Conservation (phyloP, 2,329 filamentous ascomycete genomes). For the Passalora sequoiae region DNA sequence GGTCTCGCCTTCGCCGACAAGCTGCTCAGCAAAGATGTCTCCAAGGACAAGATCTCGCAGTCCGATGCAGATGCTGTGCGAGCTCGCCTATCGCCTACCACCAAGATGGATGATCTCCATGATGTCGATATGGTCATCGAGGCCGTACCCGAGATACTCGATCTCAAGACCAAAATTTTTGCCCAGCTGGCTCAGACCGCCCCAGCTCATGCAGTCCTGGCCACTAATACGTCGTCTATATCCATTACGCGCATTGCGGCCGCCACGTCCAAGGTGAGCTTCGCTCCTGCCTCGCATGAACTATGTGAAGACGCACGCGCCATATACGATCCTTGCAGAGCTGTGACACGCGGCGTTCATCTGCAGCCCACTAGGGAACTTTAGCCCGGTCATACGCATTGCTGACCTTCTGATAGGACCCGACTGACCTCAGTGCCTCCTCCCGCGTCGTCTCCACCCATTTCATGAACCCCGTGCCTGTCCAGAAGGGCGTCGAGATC, state of each 20-base stretch:
- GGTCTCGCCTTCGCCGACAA: constrained; percentile 90
- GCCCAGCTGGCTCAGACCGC: constrained; percentile 73
- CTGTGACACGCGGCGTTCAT: neutral
- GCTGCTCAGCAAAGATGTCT: constrained; percentile 85
- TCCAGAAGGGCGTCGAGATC: constrained; percentile 97
- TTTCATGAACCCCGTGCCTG: constrained; percentile 98
- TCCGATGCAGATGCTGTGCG: constrained; percentile 71
- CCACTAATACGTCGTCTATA: constrained; percentile 98
- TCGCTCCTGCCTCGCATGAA: neutral
- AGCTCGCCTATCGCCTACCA: constrained; percentile 63
- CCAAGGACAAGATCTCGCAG: constrained; percentile 78
- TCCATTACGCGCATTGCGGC: constrained; percentile 95
- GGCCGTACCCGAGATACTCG: constrained; percentile 77
- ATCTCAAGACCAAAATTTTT: constrained; percentile 86
- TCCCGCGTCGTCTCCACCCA: constrained; percentile 92
- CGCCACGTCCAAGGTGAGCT: constrained; percentile 55
- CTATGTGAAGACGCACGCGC: constrained; percentile 3
- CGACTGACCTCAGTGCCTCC: constrained; percentile 72
- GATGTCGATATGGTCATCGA: constrained; percentile 97
- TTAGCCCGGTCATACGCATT: constrained; percentile 15
- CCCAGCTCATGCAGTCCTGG: constrained; percentile 78
- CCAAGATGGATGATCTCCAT: constrained; percentile 69
- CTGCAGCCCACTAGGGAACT: constrained; percentile 4
- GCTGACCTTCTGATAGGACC: constrained; percentile 47
- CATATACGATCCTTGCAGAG: neutral